phyloP scores from a whole-genome alignment of 805 yeast species.

The Candida berthetii region DNA sequence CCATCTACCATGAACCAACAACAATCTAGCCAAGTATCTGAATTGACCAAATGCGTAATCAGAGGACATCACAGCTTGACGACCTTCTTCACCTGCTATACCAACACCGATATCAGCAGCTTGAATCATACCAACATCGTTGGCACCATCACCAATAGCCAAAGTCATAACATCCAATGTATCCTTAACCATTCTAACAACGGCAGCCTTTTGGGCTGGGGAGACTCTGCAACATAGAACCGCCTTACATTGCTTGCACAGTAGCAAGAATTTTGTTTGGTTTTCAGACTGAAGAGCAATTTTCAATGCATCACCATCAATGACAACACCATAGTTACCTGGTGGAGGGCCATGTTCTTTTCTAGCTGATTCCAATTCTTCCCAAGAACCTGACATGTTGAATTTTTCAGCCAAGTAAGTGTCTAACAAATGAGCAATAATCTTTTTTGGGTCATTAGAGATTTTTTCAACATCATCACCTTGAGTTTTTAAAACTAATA shows the following conservation, averaged over 20 bases:
- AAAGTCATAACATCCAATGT: conserved; percentile 75
- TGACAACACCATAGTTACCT: conserved; percentile 61
- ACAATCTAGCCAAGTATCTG: conserved; percentile 58
- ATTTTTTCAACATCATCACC: conserved; percentile 47
- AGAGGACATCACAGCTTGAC: conserved; percentile 85
- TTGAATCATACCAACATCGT: conserved; percentile 89
- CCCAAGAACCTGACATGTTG: conserved; percentile 49
- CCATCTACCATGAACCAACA: conserved; percentile 83
- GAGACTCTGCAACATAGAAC: conserved; percentile 86
- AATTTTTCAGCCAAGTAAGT: conserved; percentile 62
- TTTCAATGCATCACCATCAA: conserved; percentile 76
- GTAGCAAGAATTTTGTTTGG: conserved; percentile 53
- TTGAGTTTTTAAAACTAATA: conserved; percentile 55
- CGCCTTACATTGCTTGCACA: conserved; percentile 77
- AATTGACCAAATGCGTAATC: conserved; percentile 86
- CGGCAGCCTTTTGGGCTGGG: conserved; percentile 84
- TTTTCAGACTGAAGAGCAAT: conserved; percentile 40
- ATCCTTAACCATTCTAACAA: conserved; percentile 71
- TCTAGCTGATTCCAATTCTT: conserved; percentile 50
- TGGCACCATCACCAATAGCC: conserved; percentile 87
- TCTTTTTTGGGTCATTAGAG: conserved; percentile 35
- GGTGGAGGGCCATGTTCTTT: conserved; percentile 59
- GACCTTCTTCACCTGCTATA: conserved; percentile 88
- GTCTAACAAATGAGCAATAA: conserved; percentile 65
- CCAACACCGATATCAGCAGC: conserved; percentile 87